Base-by-base conservation (phyloP, 148 eudicot genomes). In the Rhododendron molle region DNA sequence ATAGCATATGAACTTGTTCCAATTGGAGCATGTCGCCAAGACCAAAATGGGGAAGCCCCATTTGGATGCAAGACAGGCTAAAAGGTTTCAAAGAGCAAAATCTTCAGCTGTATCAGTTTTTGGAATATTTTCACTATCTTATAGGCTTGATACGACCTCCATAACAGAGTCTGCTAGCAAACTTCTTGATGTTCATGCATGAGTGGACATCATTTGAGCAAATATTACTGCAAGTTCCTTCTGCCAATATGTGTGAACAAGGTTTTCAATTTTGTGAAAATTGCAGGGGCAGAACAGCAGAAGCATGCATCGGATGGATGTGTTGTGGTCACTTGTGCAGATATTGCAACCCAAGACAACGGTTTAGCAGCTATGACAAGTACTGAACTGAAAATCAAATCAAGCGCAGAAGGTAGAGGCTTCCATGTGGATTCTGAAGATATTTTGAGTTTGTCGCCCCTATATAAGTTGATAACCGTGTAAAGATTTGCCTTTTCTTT, bases 231-330 rank as follows among this genome's bases (percentile, higher is more conserved):
- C 76, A 71, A 30, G 32, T 14, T 30, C 76, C 76, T 71, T 71
- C 38, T 0, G 38, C 32, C 14, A 67, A 26, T 67, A 67, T 30
- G 13, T 30, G 18, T 71, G 13, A 30, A 71, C 38, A 13, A 3
- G 18, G 38, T 71, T 71, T 69, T 20, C 77, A 16, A 73, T 26
- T 12, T 54, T 44, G 18, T n/a, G 21, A 47, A 26, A 15, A 47
- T 32, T 85, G 83, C 92, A 93, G 98, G 95, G 91, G 36, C 91
- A 93, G 87, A 92, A 87, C 87, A 93, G 92, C 86, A 90, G 93
- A 87, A 93, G 88, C 91, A 83, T 96, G 91, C 99, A 95, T 84
- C 91, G 99, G 88, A 92, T 95, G 98, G 99, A 96, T 88, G 90
- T 95, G 67, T 86, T 96, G 79, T 95, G 97, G 98, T 91, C 98